phyloP scores from a whole-genome alignment of 441 rosid species.

The Jatropha podagrica region DNA sequence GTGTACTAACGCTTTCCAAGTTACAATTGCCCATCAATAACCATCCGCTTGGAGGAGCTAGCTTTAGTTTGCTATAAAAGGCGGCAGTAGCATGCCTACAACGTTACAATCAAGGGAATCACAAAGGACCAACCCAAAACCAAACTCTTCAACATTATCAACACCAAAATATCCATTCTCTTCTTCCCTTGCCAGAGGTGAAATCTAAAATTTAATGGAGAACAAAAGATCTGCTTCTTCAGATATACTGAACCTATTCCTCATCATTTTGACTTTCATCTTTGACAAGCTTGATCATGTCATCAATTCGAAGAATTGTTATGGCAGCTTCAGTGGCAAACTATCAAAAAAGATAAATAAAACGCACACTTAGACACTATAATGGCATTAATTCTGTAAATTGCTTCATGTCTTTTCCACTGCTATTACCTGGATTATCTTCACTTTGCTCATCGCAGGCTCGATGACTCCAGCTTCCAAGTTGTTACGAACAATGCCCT shows the following conservation, averaged over 20 bases:
- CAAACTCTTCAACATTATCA: constrained; percentile 5
- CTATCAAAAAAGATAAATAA: constrained; percentile 34
- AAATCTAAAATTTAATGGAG: background rate
- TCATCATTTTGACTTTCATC: constrained; percentile 85
- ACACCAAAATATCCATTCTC: background rate
- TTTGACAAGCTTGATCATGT: constrained; percentile 94
- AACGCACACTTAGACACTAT: background rate
- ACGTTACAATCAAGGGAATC: background rate
- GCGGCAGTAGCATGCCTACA: background rate
- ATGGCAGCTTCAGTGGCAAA: constrained; percentile 99
- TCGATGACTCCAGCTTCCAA: constrained; percentile 97
- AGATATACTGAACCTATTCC: constrained; percentile 14
- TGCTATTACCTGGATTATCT: constrained; percentile 84
- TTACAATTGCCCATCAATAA: background rate
- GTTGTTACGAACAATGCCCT: constrained; percentile 85
- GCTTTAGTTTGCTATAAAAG: background rate
- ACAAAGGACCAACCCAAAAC: constrained; percentile 2
- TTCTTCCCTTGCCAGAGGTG: background rate
- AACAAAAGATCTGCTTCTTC: constrained; percentile 1
- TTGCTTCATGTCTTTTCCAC: background rate
- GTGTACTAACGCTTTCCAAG: background rate
- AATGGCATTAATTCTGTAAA: background rate
- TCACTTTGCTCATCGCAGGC: constrained; percentile 99
- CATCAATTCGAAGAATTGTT: constrained; percentile 94
- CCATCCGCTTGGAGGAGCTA: background rate